Conservation (phyloP, 192 early-diverging fungal species). For the Coemansia sp. region DNA sequence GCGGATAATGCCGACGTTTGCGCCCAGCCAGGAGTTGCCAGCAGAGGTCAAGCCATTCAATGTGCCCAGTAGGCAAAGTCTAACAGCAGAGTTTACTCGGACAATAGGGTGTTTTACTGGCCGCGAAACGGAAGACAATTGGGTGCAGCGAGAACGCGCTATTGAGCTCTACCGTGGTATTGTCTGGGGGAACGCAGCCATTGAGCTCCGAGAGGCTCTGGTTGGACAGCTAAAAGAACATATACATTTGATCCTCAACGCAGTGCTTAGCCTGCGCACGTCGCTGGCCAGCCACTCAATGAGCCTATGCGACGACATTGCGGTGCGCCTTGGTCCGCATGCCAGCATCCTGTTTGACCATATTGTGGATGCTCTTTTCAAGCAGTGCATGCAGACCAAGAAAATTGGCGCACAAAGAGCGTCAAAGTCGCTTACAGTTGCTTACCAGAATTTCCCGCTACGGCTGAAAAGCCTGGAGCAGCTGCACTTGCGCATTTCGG, state of each 20-base stretch:
- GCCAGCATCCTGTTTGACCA: conserved; percentile 28
- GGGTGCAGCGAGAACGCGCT: conserved; percentile 46
- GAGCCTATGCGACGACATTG: conserved; percentile 47
- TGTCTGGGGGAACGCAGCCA: conserved; percentile 50
- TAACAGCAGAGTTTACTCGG: conserved; percentile 35
- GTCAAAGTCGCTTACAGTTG: conserved; percentile 27
- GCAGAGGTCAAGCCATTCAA: conserved; percentile 32
- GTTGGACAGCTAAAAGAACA: conserved; percentile 27
- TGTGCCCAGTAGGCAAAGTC: conserved; percentile 28
- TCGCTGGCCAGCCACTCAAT: conserved; percentile 42
- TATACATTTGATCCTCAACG: conserved; percentile 39
- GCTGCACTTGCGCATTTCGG: conserved; percentile 29
- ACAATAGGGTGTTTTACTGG: conserved; percentile 32
- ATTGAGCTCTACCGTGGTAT: conserved; percentile 43
- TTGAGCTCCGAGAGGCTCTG: conserved; percentile 37
- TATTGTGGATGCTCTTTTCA: conserved; percentile 33
- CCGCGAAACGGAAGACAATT: conserved; percentile 48
- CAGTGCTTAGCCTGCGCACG: conserved; percentile 43
- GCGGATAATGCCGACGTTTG: conserved; percentile 22
- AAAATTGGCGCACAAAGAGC: conserved; percentile 48
- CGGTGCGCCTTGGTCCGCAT: conserved; percentile 41
- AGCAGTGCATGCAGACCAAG: conserved; percentile 49
- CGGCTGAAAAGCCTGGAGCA: conserved; percentile 34
- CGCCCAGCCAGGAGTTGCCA: conserved; percentile 26
- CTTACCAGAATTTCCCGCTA: conserved; percentile 37